Percentiles rank a stretch among this genome's conserved stretches.
Evolutionary conservation across 371 early-diverging fungal species (phyloP).

Genomic region (Apophysomyces sp.): DNA sequence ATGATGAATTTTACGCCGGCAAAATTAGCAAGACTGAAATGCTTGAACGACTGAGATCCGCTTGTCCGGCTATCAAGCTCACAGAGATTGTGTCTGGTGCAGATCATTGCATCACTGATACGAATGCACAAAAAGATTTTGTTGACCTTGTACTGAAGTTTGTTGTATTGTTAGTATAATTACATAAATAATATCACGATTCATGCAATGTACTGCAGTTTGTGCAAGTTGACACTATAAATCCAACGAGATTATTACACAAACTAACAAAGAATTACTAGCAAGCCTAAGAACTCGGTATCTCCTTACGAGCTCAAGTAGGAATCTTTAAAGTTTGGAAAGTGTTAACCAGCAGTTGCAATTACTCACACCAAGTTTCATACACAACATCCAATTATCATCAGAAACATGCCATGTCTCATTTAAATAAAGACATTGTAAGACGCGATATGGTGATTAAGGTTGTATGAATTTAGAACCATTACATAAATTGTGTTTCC

Average conservation of each 20-base stretch:
- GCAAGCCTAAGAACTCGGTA: no score
- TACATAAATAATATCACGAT: background rate
- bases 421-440: no score
- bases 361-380: no score
- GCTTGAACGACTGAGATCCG: slow-evolving; percentile 24
- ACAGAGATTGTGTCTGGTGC: slow-evolving; percentile 36
- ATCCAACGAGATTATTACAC: no score
- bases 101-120: slow-evolving; percentile 41
- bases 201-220: no score
- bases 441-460: background rate
- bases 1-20: slow-evolving; percentile 45
- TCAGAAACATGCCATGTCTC: no score
- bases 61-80: slow-evolving; percentile 38
- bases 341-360: no score
- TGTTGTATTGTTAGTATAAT: background rate
- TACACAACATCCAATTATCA: no score
- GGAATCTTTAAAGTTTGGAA: no score
- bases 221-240: no score
- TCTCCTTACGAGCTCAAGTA: no score
- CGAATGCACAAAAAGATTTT: slow-evolving; percentile 22
- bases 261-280: no score
- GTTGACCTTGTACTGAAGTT: slow-evolving; percentile 12
- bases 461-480: background rate
- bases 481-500: background rate
- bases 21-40: slow-evolving; percentile 22